Base-by-base conservation (phyloP, 1,284 basidiomycete genomes). In the Ceratobasidium sp. region DNA sequence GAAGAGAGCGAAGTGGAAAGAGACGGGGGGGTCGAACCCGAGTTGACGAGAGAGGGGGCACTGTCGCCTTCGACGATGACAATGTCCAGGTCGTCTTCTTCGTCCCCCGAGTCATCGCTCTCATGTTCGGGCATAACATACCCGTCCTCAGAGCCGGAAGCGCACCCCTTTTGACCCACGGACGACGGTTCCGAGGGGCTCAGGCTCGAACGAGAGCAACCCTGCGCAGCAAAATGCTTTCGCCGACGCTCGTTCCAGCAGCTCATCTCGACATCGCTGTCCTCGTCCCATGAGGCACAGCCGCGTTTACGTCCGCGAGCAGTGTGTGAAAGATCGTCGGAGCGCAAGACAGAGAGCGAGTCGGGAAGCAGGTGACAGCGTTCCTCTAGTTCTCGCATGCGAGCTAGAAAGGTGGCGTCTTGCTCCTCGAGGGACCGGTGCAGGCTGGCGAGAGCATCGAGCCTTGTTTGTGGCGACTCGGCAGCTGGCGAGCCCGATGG, bases 1-100 rank as follows among this genome's bases (percentile, higher is more conserved):
- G 68, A 71, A 58, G 68, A 58, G 29, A 71, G 68, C 54, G 68
- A 71, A n/a, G 68, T 59, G 46, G 54, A 71, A 49, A 71, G 68
- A 19, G 68, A 71, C 4, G 68, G 54, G 16, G 68, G 54, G 13
- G 68, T 71, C 9, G 68, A 71, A 27, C 34, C 39, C 46, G 61
- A 62, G 29, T 62, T 62, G 61, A 62, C 22, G n/a, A 68, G 27
- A n/a, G 65, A 46, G 41, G 53, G 54, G 24, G 22, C 31, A 37
- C 54, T 71, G 34, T 22, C 16, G 53, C 68, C 54, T 34, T 54
- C 34, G 43, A 71, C 43, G 39, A 71, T 71, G 19, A 71, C 68
- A 59, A 71, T 71, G n/a, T 69, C 66, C 31, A 69, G 41, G 6
- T 71, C 68, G 27, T 71, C 68, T 27, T 65, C 63, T 48, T 58